Percentiles rank a stretch among this genome's conserved stretches.
These are phyloP conservation scores for Macrophomina pseudophaseolina DNA, from an alignment of 2,329 filamentous ascomycete genomes.

Conservation along the genomic window DNA sequence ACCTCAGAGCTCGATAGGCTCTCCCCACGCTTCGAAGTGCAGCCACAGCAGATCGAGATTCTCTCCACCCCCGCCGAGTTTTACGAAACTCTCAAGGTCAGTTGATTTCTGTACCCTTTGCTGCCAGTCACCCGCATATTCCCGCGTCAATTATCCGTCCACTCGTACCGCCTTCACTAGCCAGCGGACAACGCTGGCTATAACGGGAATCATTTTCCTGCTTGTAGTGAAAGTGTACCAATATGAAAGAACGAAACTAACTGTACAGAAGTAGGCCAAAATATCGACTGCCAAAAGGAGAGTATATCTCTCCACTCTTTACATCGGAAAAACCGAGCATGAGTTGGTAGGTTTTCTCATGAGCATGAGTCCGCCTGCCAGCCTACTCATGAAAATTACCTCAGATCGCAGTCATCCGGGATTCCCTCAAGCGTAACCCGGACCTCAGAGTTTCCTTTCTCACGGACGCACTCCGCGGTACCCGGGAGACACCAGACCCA, in stretches of 20 bases:
- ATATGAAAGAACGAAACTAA: not conserved
- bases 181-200: not conserved
- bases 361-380: not conserved
- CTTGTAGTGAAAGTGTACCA: not conserved
- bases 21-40: slow-evolving; percentile 86
- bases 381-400: not conserved
- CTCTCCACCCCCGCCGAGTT: slow-evolving; percentile 84
- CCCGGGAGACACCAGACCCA: slow-evolving; percentile 82
- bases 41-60: slow-evolving; percentile 79
- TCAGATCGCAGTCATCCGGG: slow-evolving; percentile 75
- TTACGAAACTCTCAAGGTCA: slow-evolving; percentile 86
- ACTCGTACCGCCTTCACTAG: no score
- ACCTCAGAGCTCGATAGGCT: slow-evolving; percentile 82
- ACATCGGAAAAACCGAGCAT: slow-evolving; percentile 91
- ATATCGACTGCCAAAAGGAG: slow-evolving; percentile 78
- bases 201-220: not conserved
- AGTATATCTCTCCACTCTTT: slow-evolving; percentile 94
- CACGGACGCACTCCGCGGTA: slow-evolving; percentile 89
- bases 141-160: no score
- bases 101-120: slow-evolving; percentile 27
- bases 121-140: no score
- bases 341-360: slow-evolving; percentile 66
- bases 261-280: slow-evolving; percentile 64
- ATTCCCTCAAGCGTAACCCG: slow-evolving; percentile 75
- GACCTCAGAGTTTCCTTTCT: slow-evolving; percentile 83